Evolutionary conservation across 1,284 basidiomycete species (phyloP).

Genomic region (Phlebopus sp.): DNA sequence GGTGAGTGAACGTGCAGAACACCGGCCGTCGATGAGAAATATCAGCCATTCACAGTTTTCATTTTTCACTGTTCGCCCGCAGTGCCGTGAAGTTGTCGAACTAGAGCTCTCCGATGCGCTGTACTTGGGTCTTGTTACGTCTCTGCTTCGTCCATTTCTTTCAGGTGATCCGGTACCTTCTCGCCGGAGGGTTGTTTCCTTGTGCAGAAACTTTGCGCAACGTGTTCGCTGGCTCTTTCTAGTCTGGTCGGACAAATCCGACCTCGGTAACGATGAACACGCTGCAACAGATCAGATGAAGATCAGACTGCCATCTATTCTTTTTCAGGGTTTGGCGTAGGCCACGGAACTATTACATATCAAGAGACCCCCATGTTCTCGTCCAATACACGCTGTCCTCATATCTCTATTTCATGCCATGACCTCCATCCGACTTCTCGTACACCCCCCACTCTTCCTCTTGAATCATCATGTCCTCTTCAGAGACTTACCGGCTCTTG

Average conservation of each 20-base stretch:
- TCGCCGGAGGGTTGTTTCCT: conserved; percentile 1
- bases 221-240: conserved; percentile 6
- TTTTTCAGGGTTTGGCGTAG: conserved; percentile 16
- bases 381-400: conserved; percentile 6
- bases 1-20: not conserved
- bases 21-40: not conserved
- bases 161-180: conserved; percentile 8
- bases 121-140: conserved; percentile 9
- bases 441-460: not conserved
- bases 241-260: conserved; percentile 23
- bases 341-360: conserved; percentile 30
- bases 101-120: not conserved
- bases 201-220: not conserved
- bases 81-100: not conserved
- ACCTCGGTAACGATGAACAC: conserved; percentile 14
- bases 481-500: conserved; percentile 47
- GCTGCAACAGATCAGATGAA: conserved; percentile 22
- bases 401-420: conserved; percentile 24
- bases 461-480: conserved; percentile 22
- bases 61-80: not conserved
- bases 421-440: conserved; percentile 13
- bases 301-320: conserved; percentile 20
- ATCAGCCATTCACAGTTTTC: not conserved
- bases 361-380: conserved; percentile 6
- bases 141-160: conserved; percentile 6